These are phyloP conservation scores for Yarrowia sp. DNA, from an alignment of 805 yeast species.

Conservation along the genomic window DNA sequence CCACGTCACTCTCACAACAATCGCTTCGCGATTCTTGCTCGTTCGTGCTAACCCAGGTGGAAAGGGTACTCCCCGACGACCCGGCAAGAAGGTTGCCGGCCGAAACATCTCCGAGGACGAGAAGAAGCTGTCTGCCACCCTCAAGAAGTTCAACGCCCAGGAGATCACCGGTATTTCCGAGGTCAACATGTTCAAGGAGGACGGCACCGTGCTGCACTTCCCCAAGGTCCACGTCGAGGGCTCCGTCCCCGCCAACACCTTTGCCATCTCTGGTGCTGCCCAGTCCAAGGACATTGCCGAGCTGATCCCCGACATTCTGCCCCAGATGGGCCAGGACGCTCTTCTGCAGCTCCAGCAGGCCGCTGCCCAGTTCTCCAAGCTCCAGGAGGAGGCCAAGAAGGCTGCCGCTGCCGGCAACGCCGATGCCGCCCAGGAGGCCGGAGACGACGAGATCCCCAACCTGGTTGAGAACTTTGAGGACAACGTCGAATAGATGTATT, in stretches of 20 bases:
- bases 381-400: slow-evolving; percentile 52
- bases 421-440: slow-evolving; percentile 57
- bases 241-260: slow-evolving; percentile 87
- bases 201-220: slow-evolving; percentile 95
- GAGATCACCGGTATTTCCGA: slow-evolving; percentile 90
- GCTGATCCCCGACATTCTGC: slow-evolving; percentile 90
- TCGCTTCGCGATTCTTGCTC: too few relatives aligned
- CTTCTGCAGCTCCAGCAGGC: slow-evolving; percentile 85
- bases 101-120: slow-evolving; percentile 71
- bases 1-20: too few relatives aligned
- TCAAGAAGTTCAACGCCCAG: slow-evolving; percentile 88
- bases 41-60: slow-evolving; percentile 69
- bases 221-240: slow-evolving; percentile 96
- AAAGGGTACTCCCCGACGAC: slow-evolving; percentile 78
- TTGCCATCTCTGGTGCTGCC: slow-evolving; percentile 93
- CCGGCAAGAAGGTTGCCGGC: slow-evolving; percentile 75
- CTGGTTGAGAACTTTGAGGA: slow-evolving; percentile 86
- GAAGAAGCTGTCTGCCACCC: slow-evolving; percentile 85
- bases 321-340: slow-evolving; percentile 96
- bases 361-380: slow-evolving; percentile 83
- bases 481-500: slow-evolving; percentile 55
- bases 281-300: slow-evolving; percentile 92
- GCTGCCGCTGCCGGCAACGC: slow-evolving; percentile 57
- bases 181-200: slow-evolving; percentile 97
- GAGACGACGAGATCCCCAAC: slow-evolving; percentile 64